Conservation (phyloP, 768 basidiomycete species). For the Tricholomella constricta region DNA sequence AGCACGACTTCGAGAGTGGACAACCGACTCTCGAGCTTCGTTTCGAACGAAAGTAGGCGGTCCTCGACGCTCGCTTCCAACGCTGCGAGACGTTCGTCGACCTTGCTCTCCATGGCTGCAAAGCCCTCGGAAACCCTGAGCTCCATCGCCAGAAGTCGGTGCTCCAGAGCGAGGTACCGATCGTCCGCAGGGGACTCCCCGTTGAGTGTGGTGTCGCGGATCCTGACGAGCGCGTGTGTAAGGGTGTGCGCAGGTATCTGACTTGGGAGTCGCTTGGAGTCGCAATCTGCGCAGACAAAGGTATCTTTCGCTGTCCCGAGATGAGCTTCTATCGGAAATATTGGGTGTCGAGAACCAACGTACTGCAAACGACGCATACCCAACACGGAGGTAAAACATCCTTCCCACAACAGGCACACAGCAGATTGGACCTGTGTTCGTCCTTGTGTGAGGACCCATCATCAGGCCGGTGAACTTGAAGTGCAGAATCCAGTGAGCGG, state of each 20-base stretch:
- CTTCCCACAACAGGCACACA: conserved; percentile 19
- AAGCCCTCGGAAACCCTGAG: conserved; percentile 27
- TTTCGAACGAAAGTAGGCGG: conserved; percentile 16
- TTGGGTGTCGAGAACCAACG: not conserved
- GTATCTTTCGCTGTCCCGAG: conserved; percentile 31
- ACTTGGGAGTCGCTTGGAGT: conserved; percentile 16
- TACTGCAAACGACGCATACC: conserved; percentile 22
- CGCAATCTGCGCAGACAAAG: conserved; percentile 35
- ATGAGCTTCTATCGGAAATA: not conserved
- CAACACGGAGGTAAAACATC: conserved; percentile 21
- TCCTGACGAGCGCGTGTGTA: conserved; percentile 27
- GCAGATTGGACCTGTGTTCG: not conserved
- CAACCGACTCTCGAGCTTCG: conserved; percentile 19
- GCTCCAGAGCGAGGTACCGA: conserved; percentile 28
- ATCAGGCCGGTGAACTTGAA: conserved; percentile 1
- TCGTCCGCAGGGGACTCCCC: conserved; percentile 27
- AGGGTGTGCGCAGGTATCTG: not conserved
- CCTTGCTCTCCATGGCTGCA: no score
- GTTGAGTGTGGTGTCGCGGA: conserved; percentile 23
- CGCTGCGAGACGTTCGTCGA: conserved; percentile 28
- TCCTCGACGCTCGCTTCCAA: conserved; percentile 27
- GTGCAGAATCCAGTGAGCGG: conserved; percentile 22
- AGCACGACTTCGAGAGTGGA: conserved; percentile 24
- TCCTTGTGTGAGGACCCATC: not conserved
- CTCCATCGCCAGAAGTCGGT: conserved; percentile 30